These are phyloP conservation scores for Coemansia sp. DNA, from an alignment of 192 early-diverging fungal genomes.

Conservation along the genomic window DNA sequence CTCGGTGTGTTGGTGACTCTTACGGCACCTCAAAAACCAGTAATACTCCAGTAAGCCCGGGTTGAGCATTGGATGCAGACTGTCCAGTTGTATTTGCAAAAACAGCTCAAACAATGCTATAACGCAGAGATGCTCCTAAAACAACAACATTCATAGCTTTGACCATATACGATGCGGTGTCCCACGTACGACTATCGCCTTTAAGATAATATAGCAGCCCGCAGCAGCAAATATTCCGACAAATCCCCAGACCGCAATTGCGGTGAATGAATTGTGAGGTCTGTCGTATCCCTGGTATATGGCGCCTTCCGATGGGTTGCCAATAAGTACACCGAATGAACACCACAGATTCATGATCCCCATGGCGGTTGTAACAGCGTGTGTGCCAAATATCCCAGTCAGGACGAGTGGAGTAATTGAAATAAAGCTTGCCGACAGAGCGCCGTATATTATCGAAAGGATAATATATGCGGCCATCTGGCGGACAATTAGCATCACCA, in stretches of 20 bases:
- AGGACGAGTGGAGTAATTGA: conserved; percentile 30
- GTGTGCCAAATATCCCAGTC: conserved; percentile 27
- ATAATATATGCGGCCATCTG: conserved; percentile 34
- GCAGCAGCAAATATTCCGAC: conserved; percentile 17
- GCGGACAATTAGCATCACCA: conserved; percentile 29
- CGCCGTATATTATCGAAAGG: conserved; percentile 29
- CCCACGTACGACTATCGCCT: conserved; percentile 9
- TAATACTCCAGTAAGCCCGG: no score
- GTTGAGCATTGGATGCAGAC: no score
- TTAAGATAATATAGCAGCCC: conserved; percentile 22
- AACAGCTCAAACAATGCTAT: no score
- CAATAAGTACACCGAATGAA: conserved; percentile 30
- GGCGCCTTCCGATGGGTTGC: conserved; percentile 41
- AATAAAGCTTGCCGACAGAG: conserved; percentile 30
- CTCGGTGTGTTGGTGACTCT: not conserved
- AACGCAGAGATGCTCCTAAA: no score
- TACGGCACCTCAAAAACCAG: no score
- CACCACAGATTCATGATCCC: conserved; percentile 43
- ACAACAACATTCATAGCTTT: conserved; percentile 5
- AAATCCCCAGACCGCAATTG: conserved; percentile 34
- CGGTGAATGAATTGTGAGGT: conserved; percentile 18
- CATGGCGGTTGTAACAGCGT: conserved; percentile 32
- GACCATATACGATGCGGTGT: conserved; percentile 14
- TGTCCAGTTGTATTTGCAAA: no score
- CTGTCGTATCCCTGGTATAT: conserved; percentile 39